phyloP scores from a whole-genome alignment of 176 grass and related monocot species.

The Oryza glumipatula region DNA sequence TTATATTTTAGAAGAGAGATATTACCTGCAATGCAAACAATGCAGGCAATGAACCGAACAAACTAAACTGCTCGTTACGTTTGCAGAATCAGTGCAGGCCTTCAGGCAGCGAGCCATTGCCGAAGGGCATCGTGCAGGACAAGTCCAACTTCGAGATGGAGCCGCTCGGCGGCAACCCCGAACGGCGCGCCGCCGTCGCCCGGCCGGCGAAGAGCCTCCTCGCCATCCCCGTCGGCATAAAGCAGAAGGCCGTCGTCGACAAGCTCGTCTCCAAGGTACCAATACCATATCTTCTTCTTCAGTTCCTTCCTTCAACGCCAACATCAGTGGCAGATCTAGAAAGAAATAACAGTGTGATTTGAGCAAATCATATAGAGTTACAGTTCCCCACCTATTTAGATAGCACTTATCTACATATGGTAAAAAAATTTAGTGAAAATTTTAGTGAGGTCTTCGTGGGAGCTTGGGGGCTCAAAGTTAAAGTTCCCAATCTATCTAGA shows the following conservation, averaged over 20 bases:
- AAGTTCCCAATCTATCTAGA: no score
- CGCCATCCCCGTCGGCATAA: slow-evolving; percentile 83
- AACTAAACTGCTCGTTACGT: slow-evolving; percentile 1
- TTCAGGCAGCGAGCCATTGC: slow-evolving; percentile 73
- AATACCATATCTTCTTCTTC: background rate
- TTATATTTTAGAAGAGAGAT: no score
- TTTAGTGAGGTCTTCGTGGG: no score
- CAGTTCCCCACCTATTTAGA: no score
- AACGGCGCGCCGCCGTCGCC: slow-evolving; percentile 12
- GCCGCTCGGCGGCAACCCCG: slow-evolving; percentile 55
- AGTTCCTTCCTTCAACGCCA: no score
- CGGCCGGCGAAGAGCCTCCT: slow-evolving; percentile 65
- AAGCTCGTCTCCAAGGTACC: slow-evolving; percentile 75
- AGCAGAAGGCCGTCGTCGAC: slow-evolving; percentile 75
- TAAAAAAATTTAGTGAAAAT: no score
- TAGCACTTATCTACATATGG: no score
- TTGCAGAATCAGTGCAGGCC: slow-evolving; percentile 58
- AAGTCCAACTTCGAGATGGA: slow-evolving; percentile 80
- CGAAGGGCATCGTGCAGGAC: slow-evolving; percentile 72
- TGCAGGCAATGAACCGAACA: slow-evolving; percentile 31
- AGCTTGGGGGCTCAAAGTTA: no score
- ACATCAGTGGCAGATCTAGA: no score
- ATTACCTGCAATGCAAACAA: no score
- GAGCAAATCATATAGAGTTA: no score
- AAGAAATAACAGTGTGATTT: no score